These are phyloP conservation scores for Trebouxia sp. DNA, from an alignment of 139 green algal genomes.

Conservation along the genomic window DNA sequence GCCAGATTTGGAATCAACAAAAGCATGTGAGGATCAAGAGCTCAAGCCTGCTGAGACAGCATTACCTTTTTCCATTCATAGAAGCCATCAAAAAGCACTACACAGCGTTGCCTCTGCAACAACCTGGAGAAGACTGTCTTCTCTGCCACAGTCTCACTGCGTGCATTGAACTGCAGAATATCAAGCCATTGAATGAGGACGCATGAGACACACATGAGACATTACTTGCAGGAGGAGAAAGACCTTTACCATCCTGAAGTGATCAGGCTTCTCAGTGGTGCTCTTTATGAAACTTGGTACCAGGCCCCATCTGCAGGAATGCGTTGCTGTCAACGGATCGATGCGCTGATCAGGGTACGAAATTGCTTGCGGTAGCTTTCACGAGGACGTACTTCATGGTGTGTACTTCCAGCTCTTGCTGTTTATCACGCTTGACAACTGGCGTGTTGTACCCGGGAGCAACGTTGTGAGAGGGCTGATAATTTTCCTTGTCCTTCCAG, in stretches of 20 bases:
- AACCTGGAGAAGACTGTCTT: constrained; percentile 73
- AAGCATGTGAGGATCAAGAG: no score
- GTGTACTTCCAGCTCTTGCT: constrained; percentile 45
- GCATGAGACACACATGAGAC: background rate
- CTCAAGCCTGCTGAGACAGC: background rate
- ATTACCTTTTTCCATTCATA: constrained; percentile 81
- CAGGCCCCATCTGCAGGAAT: constrained; percentile 79
- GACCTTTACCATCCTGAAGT: constrained; percentile 63
- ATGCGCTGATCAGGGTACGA: background rate
- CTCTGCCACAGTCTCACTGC: constrained; percentile 60
- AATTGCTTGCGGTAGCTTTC: background rate
- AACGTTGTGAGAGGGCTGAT: constrained; percentile 60
- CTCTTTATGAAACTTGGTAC: constrained; percentile 76
- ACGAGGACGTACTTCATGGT: constrained; percentile 57
- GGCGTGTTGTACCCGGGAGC: constrained; percentile 45
- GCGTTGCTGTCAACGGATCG: no score
- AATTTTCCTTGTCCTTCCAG: constrained; percentile 50
- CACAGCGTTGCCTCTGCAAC: constrained; percentile 55
- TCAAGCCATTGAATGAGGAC: background rate
- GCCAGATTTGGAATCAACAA: no score
- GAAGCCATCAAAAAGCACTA: constrained; percentile 78
- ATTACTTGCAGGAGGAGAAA: no score
- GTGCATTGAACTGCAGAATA: constrained; percentile 63
- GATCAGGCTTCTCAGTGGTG: constrained; percentile 51
- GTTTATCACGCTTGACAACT: constrained; percentile 35